A percentile compares a stretch with the other conserved stretches of the same genome.
phyloP scores from a whole-genome alignment of 2,329 filamentous ascomycete genomes.

The Talaromyces albobiverticillius region DNA sequence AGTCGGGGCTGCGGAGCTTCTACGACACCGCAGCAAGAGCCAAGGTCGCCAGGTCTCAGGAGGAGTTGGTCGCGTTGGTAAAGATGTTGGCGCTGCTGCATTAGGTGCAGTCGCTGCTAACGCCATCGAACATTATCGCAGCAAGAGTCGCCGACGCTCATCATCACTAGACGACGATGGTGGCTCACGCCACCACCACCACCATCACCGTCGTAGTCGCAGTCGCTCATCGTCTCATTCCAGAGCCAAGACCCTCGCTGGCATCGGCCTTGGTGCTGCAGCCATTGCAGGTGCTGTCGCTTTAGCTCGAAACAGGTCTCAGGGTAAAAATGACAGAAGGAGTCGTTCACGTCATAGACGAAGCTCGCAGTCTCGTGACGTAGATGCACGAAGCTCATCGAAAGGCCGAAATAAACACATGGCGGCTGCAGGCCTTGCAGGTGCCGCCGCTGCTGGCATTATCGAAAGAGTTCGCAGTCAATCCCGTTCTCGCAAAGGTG shows the following conservation, averaged over 20 bases:
- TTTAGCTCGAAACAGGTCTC: conserved; percentile 53
- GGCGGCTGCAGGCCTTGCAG: conserved; percentile 61
- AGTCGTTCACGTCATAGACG: conserved; percentile 46
- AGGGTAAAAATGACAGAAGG: conserved; percentile 49
- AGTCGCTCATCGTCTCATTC: conserved; percentile 49
- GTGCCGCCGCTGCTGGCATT: conserved; percentile 61
- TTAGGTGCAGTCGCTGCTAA: conserved; percentile 61
- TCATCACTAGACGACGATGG: conserved; percentile 41
- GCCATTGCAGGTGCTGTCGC: conserved; percentile 61
- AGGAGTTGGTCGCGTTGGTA: conserved; percentile 46
- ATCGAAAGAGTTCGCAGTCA: conserved; percentile 57
- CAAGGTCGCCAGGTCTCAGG: conserved; percentile 55
- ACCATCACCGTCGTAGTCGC: conserved; percentile 30
- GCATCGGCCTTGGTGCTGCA: conserved; percentile 52
- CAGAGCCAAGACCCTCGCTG: conserved; percentile 53
- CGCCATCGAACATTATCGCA: conserved; percentile 50
- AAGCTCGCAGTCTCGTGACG: conserved; percentile 29
- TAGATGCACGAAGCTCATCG: conserved; percentile 37
- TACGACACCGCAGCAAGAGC: conserved; percentile 57
- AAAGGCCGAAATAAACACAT: conserved; percentile 53
- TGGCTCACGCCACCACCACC: conserved; percentile 31
- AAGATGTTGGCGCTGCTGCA: conserved; percentile 59
- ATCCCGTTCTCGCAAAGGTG: conserved; percentile 52
- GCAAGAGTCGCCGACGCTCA: conserved; percentile 43
- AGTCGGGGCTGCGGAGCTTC: conserved; percentile 58